These are phyloP conservation scores for Arthrinium phaeospermum DNA, from an alignment of 2,329 filamentous ascomycete genomes.

Conservation along the genomic window DNA sequence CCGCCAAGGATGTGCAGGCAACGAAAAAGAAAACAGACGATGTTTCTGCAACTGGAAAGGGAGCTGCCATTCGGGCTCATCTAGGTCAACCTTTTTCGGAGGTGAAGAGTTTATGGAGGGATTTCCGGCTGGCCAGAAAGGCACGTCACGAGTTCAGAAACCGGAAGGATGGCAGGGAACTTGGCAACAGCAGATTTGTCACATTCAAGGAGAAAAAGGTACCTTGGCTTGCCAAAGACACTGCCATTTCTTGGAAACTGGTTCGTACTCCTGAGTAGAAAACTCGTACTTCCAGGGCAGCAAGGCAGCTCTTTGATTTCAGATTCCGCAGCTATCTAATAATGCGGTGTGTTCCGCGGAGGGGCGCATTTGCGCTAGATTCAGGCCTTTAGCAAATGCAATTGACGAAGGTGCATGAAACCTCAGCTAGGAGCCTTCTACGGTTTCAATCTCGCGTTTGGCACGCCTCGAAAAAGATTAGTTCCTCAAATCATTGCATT, in stretches of 20 bases:
- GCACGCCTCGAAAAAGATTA: too few relatives aligned
- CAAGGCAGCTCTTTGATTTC: not conserved
- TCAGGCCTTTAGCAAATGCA: too few relatives aligned
- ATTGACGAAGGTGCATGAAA: too few relatives aligned
- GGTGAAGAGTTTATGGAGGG: not conserved
- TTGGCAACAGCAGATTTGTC: not conserved
- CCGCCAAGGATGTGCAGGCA: conserved; percentile 1
- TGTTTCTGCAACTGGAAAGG: not conserved
- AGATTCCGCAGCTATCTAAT: too few relatives aligned
- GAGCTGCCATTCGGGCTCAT: not conserved
- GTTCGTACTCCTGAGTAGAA: not conserved
- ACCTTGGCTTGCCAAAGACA: not conserved
- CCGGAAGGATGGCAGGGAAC: not conserved
- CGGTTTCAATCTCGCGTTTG: too few relatives aligned
- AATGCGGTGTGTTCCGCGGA: too few relatives aligned
- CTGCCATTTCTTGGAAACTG: conserved; percentile 13
- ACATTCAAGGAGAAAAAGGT: not conserved
- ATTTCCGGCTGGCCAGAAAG: conserved; percentile 10
- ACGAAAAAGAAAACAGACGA: not conserved
- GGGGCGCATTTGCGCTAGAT: too few relatives aligned
- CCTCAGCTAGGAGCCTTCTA: not conserved
- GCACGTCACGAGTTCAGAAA: not conserved
- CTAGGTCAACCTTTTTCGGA: not conserved
- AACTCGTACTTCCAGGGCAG: not conserved
- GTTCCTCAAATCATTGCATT: too few relatives aligned